Evolutionary conservation across 2,329 filamentous ascomycete species (phyloP).

Genomic region (Zymoseptoria ardabiliae): DNA sequence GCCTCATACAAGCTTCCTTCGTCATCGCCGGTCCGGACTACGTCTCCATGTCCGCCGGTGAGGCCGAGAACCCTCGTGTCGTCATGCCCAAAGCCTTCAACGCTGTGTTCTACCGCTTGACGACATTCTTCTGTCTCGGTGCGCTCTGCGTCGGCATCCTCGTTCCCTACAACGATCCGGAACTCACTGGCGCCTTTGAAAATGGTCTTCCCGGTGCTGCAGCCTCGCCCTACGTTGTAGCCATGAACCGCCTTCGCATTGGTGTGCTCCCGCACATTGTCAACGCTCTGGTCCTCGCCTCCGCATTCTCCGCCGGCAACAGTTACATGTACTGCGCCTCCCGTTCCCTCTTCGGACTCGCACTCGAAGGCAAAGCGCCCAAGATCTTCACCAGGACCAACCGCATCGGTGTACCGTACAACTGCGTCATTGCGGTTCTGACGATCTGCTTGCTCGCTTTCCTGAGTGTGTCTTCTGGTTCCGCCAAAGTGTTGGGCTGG

Average conservation of each 20-base stretch:
- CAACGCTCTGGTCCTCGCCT: constrained; percentile 57
- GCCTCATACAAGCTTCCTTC: constrained; percentile 63
- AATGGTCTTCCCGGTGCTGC: constrained; percentile 48
- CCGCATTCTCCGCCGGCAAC: constrained; percentile 62
- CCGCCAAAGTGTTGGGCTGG: constrained; percentile 63
- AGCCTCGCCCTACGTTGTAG: constrained; percentile 56
- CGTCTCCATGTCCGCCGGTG: constrained; percentile 58
- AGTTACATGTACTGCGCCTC: constrained; percentile 61
- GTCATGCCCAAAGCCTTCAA: constrained; percentile 70
- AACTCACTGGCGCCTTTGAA: constrained; percentile 51
- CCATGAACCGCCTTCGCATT: constrained; percentile 61
- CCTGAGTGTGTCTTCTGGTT: constrained; percentile 59
- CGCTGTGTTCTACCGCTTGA: constrained; percentile 70
- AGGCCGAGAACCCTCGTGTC: constrained; percentile 61
- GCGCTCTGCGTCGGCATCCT: constrained; percentile 65
- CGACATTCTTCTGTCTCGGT: constrained; percentile 67
- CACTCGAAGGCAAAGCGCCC: constrained; percentile 51
- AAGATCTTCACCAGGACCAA: constrained; percentile 53
- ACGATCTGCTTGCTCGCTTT: constrained; percentile 64
- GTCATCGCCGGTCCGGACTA: constrained; percentile 62
- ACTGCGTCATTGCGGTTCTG: constrained; percentile 60
- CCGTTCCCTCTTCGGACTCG: constrained; percentile 59
- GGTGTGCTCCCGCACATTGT: constrained; percentile 60
- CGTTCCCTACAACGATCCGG: constrained; percentile 61
- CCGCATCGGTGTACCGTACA: constrained; percentile 62